Evolutionary conservation across 257 asterid species (phyloP), one percentile per base, ranked within the genome.

Genomic region (Nicotiana obtusifolia): DNA sequence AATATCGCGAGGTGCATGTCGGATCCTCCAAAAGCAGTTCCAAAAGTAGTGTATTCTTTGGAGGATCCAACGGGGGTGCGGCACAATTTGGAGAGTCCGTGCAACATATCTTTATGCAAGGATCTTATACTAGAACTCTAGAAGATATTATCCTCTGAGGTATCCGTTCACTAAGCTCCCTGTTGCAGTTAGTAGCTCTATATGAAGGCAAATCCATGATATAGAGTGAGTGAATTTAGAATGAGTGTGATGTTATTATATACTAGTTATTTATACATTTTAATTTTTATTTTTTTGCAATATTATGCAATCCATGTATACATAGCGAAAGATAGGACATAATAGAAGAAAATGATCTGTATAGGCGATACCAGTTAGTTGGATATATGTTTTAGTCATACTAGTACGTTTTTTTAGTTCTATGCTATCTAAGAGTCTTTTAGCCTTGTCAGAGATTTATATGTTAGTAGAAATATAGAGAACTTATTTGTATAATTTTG

Each of bases 401-500:
- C 7, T 49, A 64, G 14, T 79, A 30, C 19, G 9, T 79, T 28
- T 5, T 41, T 49, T 37, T 37, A 24, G 20, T 17, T 22, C 22
- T 9, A 26, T 52, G 60, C 3, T 64, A 26, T 66, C 26, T 64
- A 16, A 37, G 28, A 44, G 37, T 26, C n/a, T 47, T 64, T 37
- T 80, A 20, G 54, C 30, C 7, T 47, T 66, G 24, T 41, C 20
- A 33, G 37, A 28, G 13, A 47, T 60, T 20, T 35, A 35, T 61
- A 24, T 59, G 69, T 41, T 10, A 20, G 56, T 78, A 26, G 73
- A 35, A 35, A 60, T 37, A 35, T 78, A 20, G 71, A 20, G 59
- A 71, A 44, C 35, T 71, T 44, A n/a, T 71, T 71, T 13, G 78
- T 44, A 71, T 71, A 71, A 41, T 11, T 71, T 44, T 71, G 78